Conservation (phyloP, 139 green algal species). For the Coccomyxa sp. region DNA sequence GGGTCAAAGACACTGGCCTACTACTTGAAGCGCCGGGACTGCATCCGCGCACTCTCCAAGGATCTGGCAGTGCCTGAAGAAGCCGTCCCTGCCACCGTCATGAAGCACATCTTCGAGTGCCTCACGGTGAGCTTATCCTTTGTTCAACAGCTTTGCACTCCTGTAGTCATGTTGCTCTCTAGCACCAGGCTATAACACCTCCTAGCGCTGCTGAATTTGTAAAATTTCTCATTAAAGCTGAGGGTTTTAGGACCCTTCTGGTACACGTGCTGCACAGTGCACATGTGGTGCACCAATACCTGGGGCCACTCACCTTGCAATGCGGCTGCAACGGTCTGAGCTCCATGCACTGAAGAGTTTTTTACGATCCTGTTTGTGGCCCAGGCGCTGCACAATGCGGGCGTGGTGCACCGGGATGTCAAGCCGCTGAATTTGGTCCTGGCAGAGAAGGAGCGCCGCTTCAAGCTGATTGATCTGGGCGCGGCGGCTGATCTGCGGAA, state of each 20-base stretch:
- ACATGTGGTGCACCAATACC: too few relatives aligned
- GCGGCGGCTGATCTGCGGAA: constrained; percentile 74
- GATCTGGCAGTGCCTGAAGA: constrained; percentile 59
- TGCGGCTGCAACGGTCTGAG: too few relatives aligned
- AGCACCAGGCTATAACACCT: too few relatives aligned
- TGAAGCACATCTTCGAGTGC: constrained; percentile 72
- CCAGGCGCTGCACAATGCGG: constrained; percentile 73
- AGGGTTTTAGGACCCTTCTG: too few relatives aligned
- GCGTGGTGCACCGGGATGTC: constrained; percentile 89
- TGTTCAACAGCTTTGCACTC: background rate
- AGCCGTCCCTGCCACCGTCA: constrained; percentile 58
- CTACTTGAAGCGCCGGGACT: constrained; percentile 72
- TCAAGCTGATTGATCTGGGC: constrained; percentile 76
- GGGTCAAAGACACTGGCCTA: constrained; percentile 64
- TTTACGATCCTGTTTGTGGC: background rate
- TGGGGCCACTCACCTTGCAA: too few relatives aligned
- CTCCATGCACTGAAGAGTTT: too few relatives aligned
- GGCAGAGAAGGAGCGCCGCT: constrained; percentile 40
- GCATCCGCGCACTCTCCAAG: constrained; percentile 46
- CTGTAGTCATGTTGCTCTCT: background rate
- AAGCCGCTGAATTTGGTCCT: constrained; percentile 91
- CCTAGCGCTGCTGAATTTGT: too few relatives aligned
- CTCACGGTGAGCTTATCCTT: constrained; percentile 40
- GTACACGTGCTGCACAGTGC: too few relatives aligned
- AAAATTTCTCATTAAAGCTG: too few relatives aligned